Percentiles rank a stretch among this genome's conserved stretches.
These are phyloP conservation scores for Coccomyxa sp. DNA, from an alignment of 139 green algal species.

Conservation along the genomic window DNA sequence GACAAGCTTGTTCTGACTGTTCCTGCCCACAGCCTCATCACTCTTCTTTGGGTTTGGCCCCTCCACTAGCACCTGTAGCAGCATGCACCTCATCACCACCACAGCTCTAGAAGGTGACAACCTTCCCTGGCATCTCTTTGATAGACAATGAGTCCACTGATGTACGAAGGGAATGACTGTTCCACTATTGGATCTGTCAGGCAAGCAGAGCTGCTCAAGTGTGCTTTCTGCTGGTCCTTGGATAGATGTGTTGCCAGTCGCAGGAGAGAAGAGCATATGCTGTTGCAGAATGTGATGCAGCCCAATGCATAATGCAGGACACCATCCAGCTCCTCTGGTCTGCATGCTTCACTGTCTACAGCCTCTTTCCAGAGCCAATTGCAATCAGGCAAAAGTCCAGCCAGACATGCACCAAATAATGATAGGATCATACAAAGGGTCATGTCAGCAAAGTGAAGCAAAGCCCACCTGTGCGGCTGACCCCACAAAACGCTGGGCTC, in stretches of 20 bases:
- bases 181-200: too few relatives aligned
- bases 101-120: not conserved
- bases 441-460: not conserved
- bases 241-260: too few relatives aligned
- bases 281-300: too few relatives aligned
- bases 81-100: not conserved
- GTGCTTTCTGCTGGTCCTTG: too few relatives aligned
- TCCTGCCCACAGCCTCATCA: conserved; percentile 76
- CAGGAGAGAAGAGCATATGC: too few relatives aligned
- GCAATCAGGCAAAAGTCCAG: not conserved
- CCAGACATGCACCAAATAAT: not conserved
- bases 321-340: too few relatives aligned
- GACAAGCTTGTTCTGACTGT: conserved; percentile 86
- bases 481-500: conserved; percentile 78
- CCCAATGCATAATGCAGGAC: too few relatives aligned
- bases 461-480: conserved; percentile 36
- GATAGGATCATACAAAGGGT: not conserved
- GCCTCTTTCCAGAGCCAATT: not conserved
- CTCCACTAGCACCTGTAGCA: conserved; percentile 86
- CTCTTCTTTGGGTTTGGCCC: conserved; percentile 67
- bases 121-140: not conserved
- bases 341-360: too few relatives aligned
- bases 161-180: too few relatives aligned
- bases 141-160: too few relatives aligned
- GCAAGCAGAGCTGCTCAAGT: too few relatives aligned